Conservation (phyloP, 495 filamentous ascomycete genomes). For the Gamarada debralockiae region DNA sequence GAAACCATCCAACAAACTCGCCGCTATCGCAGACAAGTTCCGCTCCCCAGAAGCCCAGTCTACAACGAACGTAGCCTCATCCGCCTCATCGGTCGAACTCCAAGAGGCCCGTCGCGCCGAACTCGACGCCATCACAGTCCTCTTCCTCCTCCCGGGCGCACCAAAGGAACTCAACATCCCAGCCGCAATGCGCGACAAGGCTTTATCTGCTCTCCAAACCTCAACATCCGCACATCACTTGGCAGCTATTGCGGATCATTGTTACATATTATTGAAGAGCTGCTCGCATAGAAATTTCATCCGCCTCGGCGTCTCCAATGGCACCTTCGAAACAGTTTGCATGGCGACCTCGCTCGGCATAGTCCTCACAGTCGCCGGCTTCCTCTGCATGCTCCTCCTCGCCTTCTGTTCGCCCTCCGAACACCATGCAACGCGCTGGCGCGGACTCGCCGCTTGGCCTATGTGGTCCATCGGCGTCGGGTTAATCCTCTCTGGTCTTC, state of each 20-base stretch:
- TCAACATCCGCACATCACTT: conserved; percentile 29
- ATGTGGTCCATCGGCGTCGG: conserved; percentile 36
- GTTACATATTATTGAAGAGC: conserved; percentile 40
- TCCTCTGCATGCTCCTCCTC: conserved; percentile 29
- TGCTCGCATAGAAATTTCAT: conserved; percentile 50
- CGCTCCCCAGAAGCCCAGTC: neutral
- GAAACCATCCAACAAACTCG: no score
- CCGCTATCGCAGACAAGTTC: conserved; percentile 6
- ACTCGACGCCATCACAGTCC: conserved; percentile 31
- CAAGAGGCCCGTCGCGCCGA: conserved; percentile 24
- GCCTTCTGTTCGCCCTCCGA: conserved; percentile 28
- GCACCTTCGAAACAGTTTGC: conserved; percentile 40
- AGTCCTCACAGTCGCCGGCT: conserved; percentile 28
- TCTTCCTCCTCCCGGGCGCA: conserved; percentile 32
- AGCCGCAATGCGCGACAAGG: conserved; percentile 27
- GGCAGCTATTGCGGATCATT: conserved; percentile 36
- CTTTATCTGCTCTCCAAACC: conserved; percentile 25
- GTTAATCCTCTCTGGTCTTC: conserved; percentile 31
- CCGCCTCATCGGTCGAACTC: conserved; percentile 1
- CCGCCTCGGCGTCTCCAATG: conserved; percentile 39
- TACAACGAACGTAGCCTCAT: neutral
- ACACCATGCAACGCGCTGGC: conserved; percentile 31
- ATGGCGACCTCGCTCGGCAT: conserved; percentile 35
- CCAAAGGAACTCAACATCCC: conserved; percentile 41
- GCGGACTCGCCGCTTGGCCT: conserved; percentile 34